Conservation (phyloP, 768 basidiomycete species). For the Hypholoma sublateritium region DNA sequence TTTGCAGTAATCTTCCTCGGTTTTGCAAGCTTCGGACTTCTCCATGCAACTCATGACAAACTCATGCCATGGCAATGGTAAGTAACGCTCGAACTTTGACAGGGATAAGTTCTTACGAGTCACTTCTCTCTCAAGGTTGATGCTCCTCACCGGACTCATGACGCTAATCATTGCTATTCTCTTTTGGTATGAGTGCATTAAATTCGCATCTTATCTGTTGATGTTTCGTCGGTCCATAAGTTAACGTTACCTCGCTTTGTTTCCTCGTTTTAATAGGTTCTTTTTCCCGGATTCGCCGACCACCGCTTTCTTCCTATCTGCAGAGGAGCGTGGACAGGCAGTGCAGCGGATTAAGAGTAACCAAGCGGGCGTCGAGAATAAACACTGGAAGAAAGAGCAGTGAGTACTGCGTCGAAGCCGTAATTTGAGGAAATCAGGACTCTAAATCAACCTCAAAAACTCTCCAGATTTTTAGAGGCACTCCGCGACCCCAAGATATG, state of each 20-base stretch:
- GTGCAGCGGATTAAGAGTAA: conserved; percentile 72
- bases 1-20: conserved; percentile 72
- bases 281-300: conserved; percentile 83
- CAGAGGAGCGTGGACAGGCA: conserved; percentile 68
- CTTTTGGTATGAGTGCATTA: conserved; percentile 49
- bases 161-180: conserved; percentile 59
- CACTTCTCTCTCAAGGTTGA: conserved; percentile 46
- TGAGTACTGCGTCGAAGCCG: conserved; percentile 22
- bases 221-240: too few relatives aligned
- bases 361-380: conserved; percentile 82
- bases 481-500: conserved; percentile 73
- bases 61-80: conserved; percentile 82
- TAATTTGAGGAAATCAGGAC: neutral
- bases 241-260: too few relatives aligned
- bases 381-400: conserved; percentile 78
- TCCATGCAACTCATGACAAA: conserved; percentile 52
- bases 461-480: conserved; percentile 62
- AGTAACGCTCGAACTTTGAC: conserved; percentile 9
- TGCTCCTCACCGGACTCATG: conserved; percentile 70
- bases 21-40: conserved; percentile 65
- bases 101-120: neutral
- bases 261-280: conserved; percentile 42
- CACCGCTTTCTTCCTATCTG: conserved; percentile 68
- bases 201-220: too few relatives aligned
- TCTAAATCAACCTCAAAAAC: neutral